Percentiles rank a stretch among this genome's conserved stretches.
phyloP scores from a whole-genome alignment of 2,329 filamentous ascomycete species.

The Sporothrix luriei region DNA sequence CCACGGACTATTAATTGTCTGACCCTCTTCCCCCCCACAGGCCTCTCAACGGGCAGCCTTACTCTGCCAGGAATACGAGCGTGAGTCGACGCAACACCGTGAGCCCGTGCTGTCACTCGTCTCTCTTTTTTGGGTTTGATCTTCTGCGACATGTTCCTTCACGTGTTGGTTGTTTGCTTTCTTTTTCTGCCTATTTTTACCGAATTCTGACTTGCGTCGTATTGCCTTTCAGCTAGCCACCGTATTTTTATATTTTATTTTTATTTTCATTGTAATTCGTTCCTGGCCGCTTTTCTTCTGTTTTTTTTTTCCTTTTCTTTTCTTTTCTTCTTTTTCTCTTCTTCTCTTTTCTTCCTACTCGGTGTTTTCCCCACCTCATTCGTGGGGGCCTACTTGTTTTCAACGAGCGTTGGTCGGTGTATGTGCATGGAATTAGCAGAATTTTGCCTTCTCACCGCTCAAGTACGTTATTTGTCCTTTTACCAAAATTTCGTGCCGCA shows the following conservation, averaged over 20 bases:
- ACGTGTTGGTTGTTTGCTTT: not conserved
- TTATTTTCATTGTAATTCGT: not conserved
- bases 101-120: not conserved
- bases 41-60: not conserved
- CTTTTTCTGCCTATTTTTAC: slow-evolving; percentile 9
- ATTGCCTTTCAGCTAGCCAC: slow-evolving; percentile 14
- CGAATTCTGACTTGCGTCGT: not conserved
- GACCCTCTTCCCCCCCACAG: not conserved
- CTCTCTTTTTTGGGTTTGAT: not conserved
- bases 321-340: too few relatives aligned
- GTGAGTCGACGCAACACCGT: not conserved
- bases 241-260: not conserved
- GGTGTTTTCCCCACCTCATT: not conserved
- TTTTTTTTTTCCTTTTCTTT: too few relatives aligned
- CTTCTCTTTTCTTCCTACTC: too few relatives aligned
- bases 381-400: slow-evolving; percentile 6
- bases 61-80: not conserved
- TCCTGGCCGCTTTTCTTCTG: too few relatives aligned
- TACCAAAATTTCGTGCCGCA: too few relatives aligned
- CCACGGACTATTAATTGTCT: not conserved
- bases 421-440: not conserved
- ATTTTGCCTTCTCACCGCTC: not conserved
- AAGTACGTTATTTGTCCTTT: not conserved
- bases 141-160: not conserved
- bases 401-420: not conserved